phyloP scores from a whole-genome alignment of 192 early-diverging fungal species.

The Podochytrium sp. region DNA sequence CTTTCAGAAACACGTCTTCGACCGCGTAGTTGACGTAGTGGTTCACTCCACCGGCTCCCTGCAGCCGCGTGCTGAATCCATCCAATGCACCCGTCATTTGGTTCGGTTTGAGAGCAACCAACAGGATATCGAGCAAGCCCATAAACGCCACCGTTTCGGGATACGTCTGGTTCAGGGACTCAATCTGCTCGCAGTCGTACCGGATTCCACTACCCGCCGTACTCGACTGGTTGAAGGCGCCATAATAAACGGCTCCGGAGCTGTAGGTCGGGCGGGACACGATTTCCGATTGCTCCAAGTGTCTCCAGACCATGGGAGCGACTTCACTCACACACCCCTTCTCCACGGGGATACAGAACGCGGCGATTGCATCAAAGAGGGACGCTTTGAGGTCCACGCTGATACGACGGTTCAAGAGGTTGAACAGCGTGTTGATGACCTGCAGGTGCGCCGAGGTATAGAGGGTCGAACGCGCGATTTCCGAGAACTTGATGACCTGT shows the following conservation, averaged over 20 bases:
- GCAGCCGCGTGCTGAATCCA: slow-evolving; percentile 17
- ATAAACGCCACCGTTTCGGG: slow-evolving; percentile 88
- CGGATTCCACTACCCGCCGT: slow-evolving; percentile 56
- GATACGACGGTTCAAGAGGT: slow-evolving; percentile 78
- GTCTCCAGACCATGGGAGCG: slow-evolving; percentile 74
- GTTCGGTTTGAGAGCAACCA: slow-evolving; percentile 27
- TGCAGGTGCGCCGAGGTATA: slow-evolving; percentile 70
- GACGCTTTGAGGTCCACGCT: slow-evolving; percentile 81
- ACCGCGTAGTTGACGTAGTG: slow-evolving; percentile 81
- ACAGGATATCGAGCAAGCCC: slow-evolving; percentile 68
- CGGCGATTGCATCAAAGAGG: slow-evolving; percentile 76
- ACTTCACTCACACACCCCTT: slow-evolving; percentile 57
- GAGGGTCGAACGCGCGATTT: slow-evolving; percentile 66
- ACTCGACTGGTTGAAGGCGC: slow-evolving; percentile 26
- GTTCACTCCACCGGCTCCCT: slow-evolving; percentile 44
- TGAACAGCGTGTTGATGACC: slow-evolving; percentile 75
- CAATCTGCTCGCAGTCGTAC: slow-evolving; percentile 83
- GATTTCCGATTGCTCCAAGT: slow-evolving; percentile 76
- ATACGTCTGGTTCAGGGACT: slow-evolving; percentile 76
- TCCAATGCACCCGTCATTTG: slow-evolving; percentile 12
- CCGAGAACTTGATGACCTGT: slow-evolving; percentile 79
- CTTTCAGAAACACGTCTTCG: slow-evolving; percentile 83
- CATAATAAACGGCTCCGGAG: slow-evolving; percentile 28
- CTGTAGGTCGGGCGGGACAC: slow-evolving; percentile 46
- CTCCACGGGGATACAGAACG: slow-evolving; percentile 72